Evolutionary conservation across 139 green algal species (phyloP), one percentile per base, ranked within the genome.

Genomic region (Micromonas pusilla): DNA sequence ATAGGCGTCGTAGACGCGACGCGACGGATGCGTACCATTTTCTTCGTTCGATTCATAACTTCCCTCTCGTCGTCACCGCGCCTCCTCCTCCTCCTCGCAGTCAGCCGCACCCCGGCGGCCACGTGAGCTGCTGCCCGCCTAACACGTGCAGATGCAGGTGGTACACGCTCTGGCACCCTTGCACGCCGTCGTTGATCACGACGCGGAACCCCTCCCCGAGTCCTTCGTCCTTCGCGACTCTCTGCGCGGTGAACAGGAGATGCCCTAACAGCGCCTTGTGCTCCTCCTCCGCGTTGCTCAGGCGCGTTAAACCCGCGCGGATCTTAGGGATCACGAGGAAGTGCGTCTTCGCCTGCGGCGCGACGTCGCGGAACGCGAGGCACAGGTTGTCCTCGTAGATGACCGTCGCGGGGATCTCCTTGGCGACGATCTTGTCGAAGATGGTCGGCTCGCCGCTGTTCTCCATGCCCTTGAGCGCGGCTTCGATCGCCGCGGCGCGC

Each of bases 341-440:
- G 77, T 97, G 92, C 6, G 89, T 83, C 4, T 90, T 90, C 3
- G 88, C 91, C 84, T 94, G 52, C 2, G 92, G 91, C 33, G 78
- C 89, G 83, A 97, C 93, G 80, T 97, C 92, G 0, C 90, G 66
- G 85, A 97, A 97, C 0, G 93, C 93, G 28, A 97, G 80, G 0
- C 83, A 86, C 57, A 92, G 60, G 20, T 96, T 90, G 64, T 97
- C 93, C 82, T 97, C 92, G 74, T 96, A 97, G 30, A 97, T 91
- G 66, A 97, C 86, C 34, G 85, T 88, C 21, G 90, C 52, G 20
- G 88, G 88, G 34, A 95, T 93, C 62, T 93, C 79, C 84, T 96
- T 96, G 57, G 73, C 34, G 25, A 97, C 87, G 45, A 97, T 97
- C 81, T 97, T 97, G 80, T 97, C 93, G 71, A 97, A 97, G 57